Base-by-base conservation (phyloP, 2,329 filamentous ascomycete species). In the Phaeosphaeriaceae sp. region DNA sequence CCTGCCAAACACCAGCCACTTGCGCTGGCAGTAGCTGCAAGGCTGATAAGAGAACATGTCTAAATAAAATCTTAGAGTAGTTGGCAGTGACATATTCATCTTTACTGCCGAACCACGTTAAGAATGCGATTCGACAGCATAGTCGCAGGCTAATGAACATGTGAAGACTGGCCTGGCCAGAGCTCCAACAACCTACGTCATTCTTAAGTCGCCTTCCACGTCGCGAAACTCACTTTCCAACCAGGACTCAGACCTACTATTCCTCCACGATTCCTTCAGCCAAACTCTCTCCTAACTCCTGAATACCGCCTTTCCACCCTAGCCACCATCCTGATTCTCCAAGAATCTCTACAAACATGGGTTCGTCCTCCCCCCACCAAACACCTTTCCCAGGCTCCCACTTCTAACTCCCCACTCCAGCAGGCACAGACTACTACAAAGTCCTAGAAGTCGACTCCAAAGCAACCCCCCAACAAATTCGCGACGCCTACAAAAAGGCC, bases 401-500 rank as follows among this genome's bases (percentile, higher is more conserved):
- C 44, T n/a, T n/a, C 47, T 41, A 53, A 19, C 31, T 41, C n/a
- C n/a, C 20, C 51, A 4, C 44, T 27, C 9, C 20, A 53, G 51
- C 51, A 36, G 51, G 51, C 13, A 22, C 53, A 51, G 53, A 55
- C 27, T 55, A 55, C 27, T 54, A 75, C 56, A 69, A 67, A 48
- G 58, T 71, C 45, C 88, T 97, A 50, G 90, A 90, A 63, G 79
- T 97, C 60, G 76, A 88, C 51, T 85, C 91, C 36, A 89, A 85
- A 67, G 93, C 94, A 33, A 90, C 88, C 0, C 87, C 89, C 58
- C 88, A 93, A 71, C 91, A 98, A 76, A 89, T 99, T 74, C 91
- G 94, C 69, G 91, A 92, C 83, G 95, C 93, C 51, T 99, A 98
- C 84, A 99, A 99, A 78, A 90, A 90, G 74, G 91, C 91, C 70